Conservation (phyloP, 352 stramenopile genomes). For the Phytophthora tubulina region DNA sequence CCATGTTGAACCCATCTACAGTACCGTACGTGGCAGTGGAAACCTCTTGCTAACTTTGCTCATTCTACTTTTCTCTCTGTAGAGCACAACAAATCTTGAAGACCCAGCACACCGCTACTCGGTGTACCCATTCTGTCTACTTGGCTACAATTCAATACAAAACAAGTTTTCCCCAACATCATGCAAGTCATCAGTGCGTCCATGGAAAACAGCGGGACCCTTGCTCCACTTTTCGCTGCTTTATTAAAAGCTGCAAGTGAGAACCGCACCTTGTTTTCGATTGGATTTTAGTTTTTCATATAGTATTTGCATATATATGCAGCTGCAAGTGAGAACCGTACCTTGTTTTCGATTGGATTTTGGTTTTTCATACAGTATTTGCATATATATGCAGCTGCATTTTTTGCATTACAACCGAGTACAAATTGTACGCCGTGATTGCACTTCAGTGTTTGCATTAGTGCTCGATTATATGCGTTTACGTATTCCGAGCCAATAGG, state of each 20-base stretch:
- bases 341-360: neutral
- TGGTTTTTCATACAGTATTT: neutral
- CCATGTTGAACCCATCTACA: too few relatives aligned
- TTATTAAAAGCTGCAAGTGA: neutral
- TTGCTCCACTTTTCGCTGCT: neutral
- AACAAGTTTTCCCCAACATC: too few relatives aligned
- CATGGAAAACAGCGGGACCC: neutral
- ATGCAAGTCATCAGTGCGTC: too few relatives aligned
- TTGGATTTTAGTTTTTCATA: neutral
- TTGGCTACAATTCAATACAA: too few relatives aligned
- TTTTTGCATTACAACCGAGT: neutral
- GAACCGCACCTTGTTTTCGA: neutral
- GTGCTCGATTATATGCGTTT: neutral
- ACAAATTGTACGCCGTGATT: neutral
- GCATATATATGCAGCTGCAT: neutral
- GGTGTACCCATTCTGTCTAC: too few relatives aligned
- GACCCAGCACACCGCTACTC: too few relatives aligned
- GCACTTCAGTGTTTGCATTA: neutral
- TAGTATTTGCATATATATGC: neutral
- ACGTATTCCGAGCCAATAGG: neutral
- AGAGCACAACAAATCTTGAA: too few relatives aligned
- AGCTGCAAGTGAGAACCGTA: neutral
- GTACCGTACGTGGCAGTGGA: too few relatives aligned
- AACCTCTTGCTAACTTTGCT: too few relatives aligned
- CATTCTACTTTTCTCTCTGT: too few relatives aligned